phyloP scores from a whole-genome alignment of 2,329 filamentous ascomycete genomes.

The Neonectria sp. region DNA sequence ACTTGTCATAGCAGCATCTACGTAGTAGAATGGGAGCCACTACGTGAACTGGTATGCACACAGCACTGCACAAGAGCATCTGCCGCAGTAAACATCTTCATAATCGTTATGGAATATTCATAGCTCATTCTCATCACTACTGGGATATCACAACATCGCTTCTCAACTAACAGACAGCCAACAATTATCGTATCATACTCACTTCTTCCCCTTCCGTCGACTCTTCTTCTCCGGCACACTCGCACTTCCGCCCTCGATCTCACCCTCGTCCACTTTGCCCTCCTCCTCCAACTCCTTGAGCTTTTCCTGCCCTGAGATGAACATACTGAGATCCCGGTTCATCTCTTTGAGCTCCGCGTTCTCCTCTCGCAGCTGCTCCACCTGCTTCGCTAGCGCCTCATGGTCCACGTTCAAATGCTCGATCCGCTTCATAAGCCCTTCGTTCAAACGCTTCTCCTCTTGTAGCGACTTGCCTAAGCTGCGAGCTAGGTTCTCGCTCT shows the following conservation, averaged over 20 bases:
- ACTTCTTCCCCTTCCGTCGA: slow-evolving; percentile 65
- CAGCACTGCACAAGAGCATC: too few species aligned
- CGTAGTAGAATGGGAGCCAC: too few species aligned
- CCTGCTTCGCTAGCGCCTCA: slow-evolving; percentile 69
- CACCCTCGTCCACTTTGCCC: slow-evolving; percentile 74
- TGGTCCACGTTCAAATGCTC: slow-evolving; percentile 78
- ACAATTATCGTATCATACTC: slow-evolving; percentile 3
- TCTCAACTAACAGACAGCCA: background rate
- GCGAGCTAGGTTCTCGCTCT: slow-evolving; percentile 82
- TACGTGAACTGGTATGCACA: too few species aligned
- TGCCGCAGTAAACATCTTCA: background rate
- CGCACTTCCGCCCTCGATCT: slow-evolving; percentile 81
- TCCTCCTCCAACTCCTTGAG: slow-evolving; percentile 78
- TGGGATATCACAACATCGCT: background rate
- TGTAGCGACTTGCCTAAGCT: slow-evolving; percentile 82
- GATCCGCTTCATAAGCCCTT: slow-evolving; percentile 87
- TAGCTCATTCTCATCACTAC: background rate
- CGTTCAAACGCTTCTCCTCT: slow-evolving; percentile 89
- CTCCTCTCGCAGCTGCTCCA: slow-evolving; percentile 71
- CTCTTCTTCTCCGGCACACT: slow-evolving; percentile 74
- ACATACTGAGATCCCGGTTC: slow-evolving; percentile 90
- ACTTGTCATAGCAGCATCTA: background rate
- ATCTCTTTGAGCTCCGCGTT: slow-evolving; percentile 85
- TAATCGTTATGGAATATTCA: background rate
- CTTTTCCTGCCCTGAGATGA: slow-evolving; percentile 87